phyloP scores from a whole-genome alignment of 306 rosid species.

The Clitoria ternatea region DNA sequence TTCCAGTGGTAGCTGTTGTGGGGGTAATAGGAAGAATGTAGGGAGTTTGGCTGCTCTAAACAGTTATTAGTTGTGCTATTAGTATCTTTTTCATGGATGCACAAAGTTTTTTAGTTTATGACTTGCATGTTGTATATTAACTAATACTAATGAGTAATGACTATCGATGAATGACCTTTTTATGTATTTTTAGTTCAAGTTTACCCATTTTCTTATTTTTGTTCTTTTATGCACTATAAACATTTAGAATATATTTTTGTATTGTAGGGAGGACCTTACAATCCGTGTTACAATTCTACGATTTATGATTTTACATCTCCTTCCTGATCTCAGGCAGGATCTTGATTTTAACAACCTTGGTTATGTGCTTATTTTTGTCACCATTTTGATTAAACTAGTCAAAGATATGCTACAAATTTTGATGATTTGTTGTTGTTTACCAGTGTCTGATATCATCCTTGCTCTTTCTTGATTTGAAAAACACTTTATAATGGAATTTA shows the following conservation, averaged over 20 bases:
- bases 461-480: neutral
- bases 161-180: too few species aligned
- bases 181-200: too few species aligned
- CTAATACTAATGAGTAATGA: too few species aligned
- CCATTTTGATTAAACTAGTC: slow-evolving; percentile 5
- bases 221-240: too few species aligned
- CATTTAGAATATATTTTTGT: neutral
- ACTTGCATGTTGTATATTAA: too few species aligned
- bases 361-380: neutral
- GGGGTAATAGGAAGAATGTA: too few species aligned
- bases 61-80: too few species aligned
- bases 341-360: neutral
- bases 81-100: too few species aligned
- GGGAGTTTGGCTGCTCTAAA: too few species aligned
- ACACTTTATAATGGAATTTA: neutral
- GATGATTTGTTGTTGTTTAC: neutral
- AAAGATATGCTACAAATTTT: neutral
- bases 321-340: neutral
- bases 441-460: neutral
- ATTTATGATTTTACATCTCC: neutral
- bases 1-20: too few species aligned
- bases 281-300: neutral
- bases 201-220: too few species aligned
- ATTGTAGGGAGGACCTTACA: neutral
- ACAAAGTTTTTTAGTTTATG: too few species aligned